phyloP scores from a whole-genome alignment of 257 asterid species.

The Scutellaria baicalensis region DNA sequence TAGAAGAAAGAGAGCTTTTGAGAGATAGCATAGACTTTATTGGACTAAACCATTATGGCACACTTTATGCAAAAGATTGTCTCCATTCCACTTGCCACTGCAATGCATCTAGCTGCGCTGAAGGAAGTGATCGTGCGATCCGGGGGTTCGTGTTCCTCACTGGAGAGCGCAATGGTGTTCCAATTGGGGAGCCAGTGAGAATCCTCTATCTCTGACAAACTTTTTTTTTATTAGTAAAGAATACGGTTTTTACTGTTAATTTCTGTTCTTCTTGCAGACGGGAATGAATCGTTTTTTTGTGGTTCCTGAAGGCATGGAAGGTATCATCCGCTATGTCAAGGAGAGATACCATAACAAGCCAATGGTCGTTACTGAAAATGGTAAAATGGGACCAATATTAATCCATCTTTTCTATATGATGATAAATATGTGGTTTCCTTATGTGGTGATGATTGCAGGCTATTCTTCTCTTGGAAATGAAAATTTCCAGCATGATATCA shows the following conservation, averaged over 20 bases:
- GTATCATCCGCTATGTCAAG: conserved; percentile 39
- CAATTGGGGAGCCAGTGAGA: conserved; percentile 68
- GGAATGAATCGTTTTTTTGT: conserved; percentile 39
- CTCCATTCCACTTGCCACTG: conserved; percentile 41
- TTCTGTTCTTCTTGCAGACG: conserved; percentile 31
- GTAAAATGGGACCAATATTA: conserved; percentile 16
- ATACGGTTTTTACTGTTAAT: neutral
- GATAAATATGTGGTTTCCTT: neutral
- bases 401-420: neutral
- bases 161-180: conserved; percentile 43
- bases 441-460: conserved; percentile 29
- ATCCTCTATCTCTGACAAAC: neutral
- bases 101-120: conserved; percentile 29
- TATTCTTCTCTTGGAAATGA: conserved; percentile 38
- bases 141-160: conserved; percentile 40
- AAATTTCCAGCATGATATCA: conserved; percentile 33
- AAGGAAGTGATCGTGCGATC: conserved; percentile 51
- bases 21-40: conserved; percentile 59
- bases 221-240: neutral
- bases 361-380: conserved; percentile 67
- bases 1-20: conserved; percentile 41
- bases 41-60: conserved; percentile 63
- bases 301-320: conserved; percentile 67
- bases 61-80: conserved; percentile 72
- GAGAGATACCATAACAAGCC: conserved; percentile 63